A percentile compares a stretch with the other conserved stretches of the same genome.
These are phyloP conservation scores for Drechmeria coniospora DNA, from an alignment of 2,329 filamentous ascomycete species.

Conservation along the genomic window DNA sequence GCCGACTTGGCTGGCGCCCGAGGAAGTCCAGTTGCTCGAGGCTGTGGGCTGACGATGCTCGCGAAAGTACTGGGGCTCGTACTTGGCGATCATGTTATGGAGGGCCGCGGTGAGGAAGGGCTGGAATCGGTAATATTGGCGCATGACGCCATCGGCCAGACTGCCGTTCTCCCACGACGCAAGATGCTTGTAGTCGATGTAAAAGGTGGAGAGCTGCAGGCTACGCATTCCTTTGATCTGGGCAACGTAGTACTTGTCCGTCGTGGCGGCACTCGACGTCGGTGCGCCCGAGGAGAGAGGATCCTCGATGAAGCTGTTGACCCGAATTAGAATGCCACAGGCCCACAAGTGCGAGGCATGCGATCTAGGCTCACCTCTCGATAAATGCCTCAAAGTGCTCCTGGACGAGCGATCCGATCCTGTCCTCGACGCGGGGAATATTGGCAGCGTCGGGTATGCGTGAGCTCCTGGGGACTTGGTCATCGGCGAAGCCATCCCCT, in stretches of 20 bases:
- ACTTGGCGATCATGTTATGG: conserved; percentile 85
- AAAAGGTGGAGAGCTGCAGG: conserved; percentile 68
- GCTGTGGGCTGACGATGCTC: conserved; percentile 77
- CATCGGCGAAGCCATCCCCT: conserved; percentile 46
- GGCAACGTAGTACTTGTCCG: conserved; percentile 72
- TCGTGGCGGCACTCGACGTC: conserved; percentile 54
- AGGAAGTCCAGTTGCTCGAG: conserved; percentile 55
- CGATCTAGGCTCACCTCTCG: conserved; percentile 39
- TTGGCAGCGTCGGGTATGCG: conserved; percentile 30
- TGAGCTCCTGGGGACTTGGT: conserved; percentile 40
- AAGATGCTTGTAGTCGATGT: conserved; percentile 78
- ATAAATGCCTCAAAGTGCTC: conserved; percentile 68
- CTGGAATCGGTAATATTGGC: conserved; percentile 87
- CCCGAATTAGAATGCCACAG: conserved; percentile 1
- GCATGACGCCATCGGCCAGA: conserved; percentile 71
- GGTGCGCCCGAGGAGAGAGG: conserved; percentile 46
- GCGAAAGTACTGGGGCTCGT: conserved; percentile 86
- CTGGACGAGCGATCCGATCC: conserved; percentile 58
- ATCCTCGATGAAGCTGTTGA: conserved; percentile 49
- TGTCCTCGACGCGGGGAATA: conserved; percentile 61
- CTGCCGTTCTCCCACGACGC: conserved; percentile 61
- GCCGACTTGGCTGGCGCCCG: conserved; percentile 46
- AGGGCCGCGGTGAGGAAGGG: conserved; percentile 80
- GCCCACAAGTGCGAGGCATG: background rate
- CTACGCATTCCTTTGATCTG: conserved; percentile 65